Percentiles rank a stretch among this genome's conserved stretches.
Conservation (phyloP, 1,284 basidiomycete genomes). For the Naganishia sp. region DNA sequence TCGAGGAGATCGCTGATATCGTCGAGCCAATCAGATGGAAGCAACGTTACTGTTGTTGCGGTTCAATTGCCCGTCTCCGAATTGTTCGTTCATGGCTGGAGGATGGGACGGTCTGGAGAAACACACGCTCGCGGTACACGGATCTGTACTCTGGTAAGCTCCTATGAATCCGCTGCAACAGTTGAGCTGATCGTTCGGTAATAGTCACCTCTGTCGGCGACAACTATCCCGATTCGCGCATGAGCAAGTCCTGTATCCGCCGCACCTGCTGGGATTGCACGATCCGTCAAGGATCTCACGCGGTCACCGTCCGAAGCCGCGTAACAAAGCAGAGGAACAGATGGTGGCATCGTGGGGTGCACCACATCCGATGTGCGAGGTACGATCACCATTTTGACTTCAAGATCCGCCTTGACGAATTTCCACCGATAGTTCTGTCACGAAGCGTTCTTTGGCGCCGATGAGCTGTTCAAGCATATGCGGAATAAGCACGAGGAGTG, state of each 20-base stretch:
- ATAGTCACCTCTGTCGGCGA: constrained; percentile 81
- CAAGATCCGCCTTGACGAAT: constrained; percentile 56
- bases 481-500: constrained; percentile 93
- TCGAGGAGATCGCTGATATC: constrained; percentile 24
- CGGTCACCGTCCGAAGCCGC: constrained; percentile 47
- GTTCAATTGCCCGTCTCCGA: constrained; percentile 77
- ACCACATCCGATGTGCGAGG: constrained; percentile 56
- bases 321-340: constrained; percentile 47
- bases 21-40: constrained; percentile 64
- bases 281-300: constrained; percentile 70
- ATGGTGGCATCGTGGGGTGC: constrained; percentile 51
- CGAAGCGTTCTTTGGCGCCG: constrained; percentile 84
- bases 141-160: constrained; percentile 75
- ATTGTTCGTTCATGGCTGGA: constrained; percentile 78
- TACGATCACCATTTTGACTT: constrained; percentile 49
- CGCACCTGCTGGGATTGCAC: constrained; percentile 70
- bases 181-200: constrained; percentile 7
- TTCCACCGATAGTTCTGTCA: constrained; percentile 69
- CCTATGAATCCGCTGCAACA: neutral
- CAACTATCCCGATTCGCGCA: constrained; percentile 94
- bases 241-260: constrained; percentile 84
- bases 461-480: constrained; percentile 94
- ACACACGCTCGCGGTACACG: constrained; percentile 61
- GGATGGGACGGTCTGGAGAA: constrained; percentile 87
- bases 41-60: constrained; percentile 87